Conservation (phyloP, 1,284 basidiomycete species). For the Puccinia hordei region DNA sequence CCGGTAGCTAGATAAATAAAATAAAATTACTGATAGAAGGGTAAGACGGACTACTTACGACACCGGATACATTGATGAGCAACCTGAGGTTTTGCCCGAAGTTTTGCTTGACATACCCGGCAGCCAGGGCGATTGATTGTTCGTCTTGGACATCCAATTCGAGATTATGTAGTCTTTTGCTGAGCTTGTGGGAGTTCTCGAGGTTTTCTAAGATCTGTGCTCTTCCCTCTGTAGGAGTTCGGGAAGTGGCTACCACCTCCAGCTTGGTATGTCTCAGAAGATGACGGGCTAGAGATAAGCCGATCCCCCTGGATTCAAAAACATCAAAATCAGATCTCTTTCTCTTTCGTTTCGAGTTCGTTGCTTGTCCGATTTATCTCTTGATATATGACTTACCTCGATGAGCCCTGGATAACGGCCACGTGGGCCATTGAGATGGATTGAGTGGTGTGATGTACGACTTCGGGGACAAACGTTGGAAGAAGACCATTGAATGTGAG, state of each 20-base stretch:
- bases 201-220: conserved; percentile 54
- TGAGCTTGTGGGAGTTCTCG: conserved; percentile 3
- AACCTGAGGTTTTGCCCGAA: conserved; percentile 56
- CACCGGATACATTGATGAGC: conserved; percentile 57
- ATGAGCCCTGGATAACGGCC: conserved; percentile 49
- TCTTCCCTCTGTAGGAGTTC: conserved; percentile 54
- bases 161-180: conserved; percentile 54
- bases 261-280: conserved; percentile 55
- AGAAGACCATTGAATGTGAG: too few relatives aligned
- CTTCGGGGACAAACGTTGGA: too few relatives aligned
- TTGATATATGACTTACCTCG: conserved; percentile 7
- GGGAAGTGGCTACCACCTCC: conserved; percentile 56
- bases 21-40: background rate
- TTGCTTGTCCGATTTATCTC: background rate
- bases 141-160: conserved; percentile 56
- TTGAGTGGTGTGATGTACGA: too few relatives aligned
- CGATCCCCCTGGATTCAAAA: conserved; percentile 30
- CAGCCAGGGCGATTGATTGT: conserved; percentile 54
- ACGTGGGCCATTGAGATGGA: conserved; percentile 24
- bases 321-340: background rate
- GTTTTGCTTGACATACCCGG: conserved; percentile 53
- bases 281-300: conserved; percentile 37
- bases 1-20: background rate
- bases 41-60: conserved; percentile 51
- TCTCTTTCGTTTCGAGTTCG: background rate